phyloP scores from a whole-genome alignment of 2,329 filamentous ascomycete genomes.

The Phialophora macrospora region DNA sequence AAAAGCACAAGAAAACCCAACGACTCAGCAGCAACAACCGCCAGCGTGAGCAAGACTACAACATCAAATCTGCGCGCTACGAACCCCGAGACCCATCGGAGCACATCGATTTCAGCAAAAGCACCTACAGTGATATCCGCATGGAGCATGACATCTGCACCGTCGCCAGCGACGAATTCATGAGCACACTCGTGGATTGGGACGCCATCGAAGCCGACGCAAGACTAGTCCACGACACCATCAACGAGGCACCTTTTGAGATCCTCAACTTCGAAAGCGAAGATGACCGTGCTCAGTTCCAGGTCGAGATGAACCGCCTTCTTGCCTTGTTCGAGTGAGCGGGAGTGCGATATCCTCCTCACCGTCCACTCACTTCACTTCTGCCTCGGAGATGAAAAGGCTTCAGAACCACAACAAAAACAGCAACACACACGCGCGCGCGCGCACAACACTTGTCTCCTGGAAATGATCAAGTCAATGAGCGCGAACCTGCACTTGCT shows the following conservation, averaged over 20 bases:
- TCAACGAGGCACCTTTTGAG: neutral
- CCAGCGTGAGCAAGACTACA: slow-evolving; percentile 12
- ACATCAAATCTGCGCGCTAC: neutral
- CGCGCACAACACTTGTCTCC: too few species aligned
- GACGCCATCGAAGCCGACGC: slow-evolving; percentile 17
- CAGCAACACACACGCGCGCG: too few species aligned
- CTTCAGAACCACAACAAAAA: neutral
- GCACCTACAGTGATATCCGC: neutral
- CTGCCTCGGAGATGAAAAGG: neutral
- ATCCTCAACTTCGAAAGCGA: slow-evolving; percentile 16
- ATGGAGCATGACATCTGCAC: neutral
- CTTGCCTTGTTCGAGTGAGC: slow-evolving; percentile 24
- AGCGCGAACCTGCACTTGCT: too few species aligned
- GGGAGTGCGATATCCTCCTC: neutral
- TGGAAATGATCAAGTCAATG: neutral
- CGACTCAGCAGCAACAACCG: too few species aligned
- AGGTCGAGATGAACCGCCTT: slow-evolving; percentile 5
- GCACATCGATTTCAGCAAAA: neutral
- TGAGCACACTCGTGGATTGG: slow-evolving; percentile 26
- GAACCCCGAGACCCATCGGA: neutral
- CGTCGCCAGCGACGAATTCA: slow-evolving; percentile 1
- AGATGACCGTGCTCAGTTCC: slow-evolving; percentile 8
- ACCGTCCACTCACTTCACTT: neutral
- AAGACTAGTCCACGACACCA: neutral
- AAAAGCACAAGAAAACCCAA: too few species aligned